Evolutionary conservation across 371 early-diverging fungal species (phyloP).

Genomic region (Actinomucor elegans): DNA sequence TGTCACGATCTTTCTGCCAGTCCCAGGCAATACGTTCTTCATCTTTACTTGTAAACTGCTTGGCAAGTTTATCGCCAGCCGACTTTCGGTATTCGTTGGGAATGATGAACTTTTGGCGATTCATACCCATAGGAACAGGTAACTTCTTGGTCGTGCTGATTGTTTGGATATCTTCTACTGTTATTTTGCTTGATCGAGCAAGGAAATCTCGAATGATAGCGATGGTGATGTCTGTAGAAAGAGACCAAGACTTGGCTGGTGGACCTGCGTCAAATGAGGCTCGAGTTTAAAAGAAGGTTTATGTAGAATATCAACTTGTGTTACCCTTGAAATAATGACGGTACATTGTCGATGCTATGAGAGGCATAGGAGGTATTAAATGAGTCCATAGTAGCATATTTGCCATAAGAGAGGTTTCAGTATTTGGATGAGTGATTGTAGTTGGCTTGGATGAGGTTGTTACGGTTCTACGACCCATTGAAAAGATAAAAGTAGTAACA

Average conservation of each 20-base stretch:
- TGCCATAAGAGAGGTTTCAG: constrained; percentile 8
- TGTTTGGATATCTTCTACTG: constrained; percentile 43
- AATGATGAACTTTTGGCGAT: constrained; percentile 19
- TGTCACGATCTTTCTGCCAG: constrained; percentile 30
- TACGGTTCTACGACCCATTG: constrained; percentile 1
- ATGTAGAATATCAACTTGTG: neutral
- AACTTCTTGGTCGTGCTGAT: constrained; percentile 21
- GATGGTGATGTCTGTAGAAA: constrained; percentile 35
- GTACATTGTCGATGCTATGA: constrained; percentile 23
- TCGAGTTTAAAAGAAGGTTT: too few relatives aligned
- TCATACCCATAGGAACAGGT: constrained; percentile 29
- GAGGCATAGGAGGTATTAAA: constrained; percentile 19
- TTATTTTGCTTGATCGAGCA: constrained; percentile 23
- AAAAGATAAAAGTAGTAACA: neutral
- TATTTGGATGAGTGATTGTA: neutral
- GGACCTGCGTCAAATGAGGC: constrained; percentile 32
- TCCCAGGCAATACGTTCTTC: constrained; percentile 39
- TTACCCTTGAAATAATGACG: constrained; percentile 24
- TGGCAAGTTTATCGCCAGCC: constrained; percentile 26
- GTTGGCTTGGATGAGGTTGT: neutral
- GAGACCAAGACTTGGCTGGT: constrained; percentile 43
- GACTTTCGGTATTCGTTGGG: constrained; percentile 28
- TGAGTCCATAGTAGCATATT: constrained; percentile 21
- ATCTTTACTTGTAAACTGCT: constrained; percentile 22
- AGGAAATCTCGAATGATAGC: constrained; percentile 34